A percentile compares a stretch with the other conserved stretches of the same genome.
phyloP scores from a whole-genome alignment of 805 yeast genomes.

The Metschnikowia colocasiae region DNA sequence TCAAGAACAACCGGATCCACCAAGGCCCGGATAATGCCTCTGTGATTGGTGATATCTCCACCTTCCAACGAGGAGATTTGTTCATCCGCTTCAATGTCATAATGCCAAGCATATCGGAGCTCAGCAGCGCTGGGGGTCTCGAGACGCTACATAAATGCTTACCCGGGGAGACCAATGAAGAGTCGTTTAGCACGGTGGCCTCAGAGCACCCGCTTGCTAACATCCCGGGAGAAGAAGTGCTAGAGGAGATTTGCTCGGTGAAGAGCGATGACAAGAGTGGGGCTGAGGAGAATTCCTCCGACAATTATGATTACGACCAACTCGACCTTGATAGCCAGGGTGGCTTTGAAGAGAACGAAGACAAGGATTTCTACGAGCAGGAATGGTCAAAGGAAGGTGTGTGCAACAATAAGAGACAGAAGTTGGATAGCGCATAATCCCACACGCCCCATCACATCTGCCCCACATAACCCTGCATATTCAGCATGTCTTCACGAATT shows the following conservation, averaged over 20 bases:
- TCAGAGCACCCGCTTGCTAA: conserved; percentile 13
- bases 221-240: conserved; percentile 10
- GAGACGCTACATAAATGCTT: conserved; percentile 19
- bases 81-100: conserved; percentile 38
- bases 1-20: conserved; percentile 22
- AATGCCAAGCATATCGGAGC: conserved; percentile 30
- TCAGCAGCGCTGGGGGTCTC: conserved; percentile 24
- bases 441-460: not conserved
- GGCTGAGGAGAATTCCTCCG: conserved; percentile 7
- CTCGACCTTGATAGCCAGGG: conserved; percentile 15
- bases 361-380: conserved; percentile 12
- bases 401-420: conserved; percentile 3
- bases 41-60: conserved; percentile 16
- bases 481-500: not conserved
- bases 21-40: conserved; percentile 15
- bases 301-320: conserved; percentile 16
- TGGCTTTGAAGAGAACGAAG: conserved; percentile 17
- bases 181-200: conserved; percentile 8
- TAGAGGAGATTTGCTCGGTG: not conserved
- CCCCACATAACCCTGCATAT: too few species aligned
- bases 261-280: not conserved
- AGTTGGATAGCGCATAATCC: not conserved
- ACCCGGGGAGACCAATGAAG: conserved; percentile 10
- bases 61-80: conserved; percentile 33
- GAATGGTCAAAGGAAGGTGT: conserved; percentile 14